A percentile compares a stretch with the other conserved stretches of the same genome.
These are phyloP conservation scores for Globisporangium iwayamae DNA, from an alignment of 352 stramenopile genomes.

Conservation along the genomic window DNA sequence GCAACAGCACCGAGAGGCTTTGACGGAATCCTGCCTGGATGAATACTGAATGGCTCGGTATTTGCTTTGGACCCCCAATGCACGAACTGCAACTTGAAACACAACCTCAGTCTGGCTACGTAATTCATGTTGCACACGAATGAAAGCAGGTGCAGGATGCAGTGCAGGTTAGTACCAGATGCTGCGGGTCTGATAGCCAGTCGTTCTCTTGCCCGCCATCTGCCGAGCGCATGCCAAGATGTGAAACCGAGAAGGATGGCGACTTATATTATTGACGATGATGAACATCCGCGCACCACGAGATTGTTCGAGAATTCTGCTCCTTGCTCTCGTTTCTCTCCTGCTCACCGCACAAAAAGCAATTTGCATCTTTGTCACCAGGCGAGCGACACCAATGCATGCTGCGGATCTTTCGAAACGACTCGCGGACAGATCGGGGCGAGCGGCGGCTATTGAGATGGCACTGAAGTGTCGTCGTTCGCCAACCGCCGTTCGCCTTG, in stretches of 20 bases:
- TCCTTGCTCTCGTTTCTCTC: background rate
- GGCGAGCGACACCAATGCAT: background rate
- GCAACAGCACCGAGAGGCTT: background rate
- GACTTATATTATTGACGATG: background rate
- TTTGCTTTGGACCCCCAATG: background rate
- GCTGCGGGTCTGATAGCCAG: background rate
- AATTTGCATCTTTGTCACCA: background rate
- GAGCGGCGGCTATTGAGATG: no score
- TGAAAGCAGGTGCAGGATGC: background rate
- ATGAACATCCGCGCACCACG: background rate
- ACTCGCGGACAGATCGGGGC: no score
- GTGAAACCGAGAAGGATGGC: background rate
- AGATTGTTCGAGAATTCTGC: background rate
- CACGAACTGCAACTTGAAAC: constrained; percentile 5
- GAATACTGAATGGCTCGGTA: background rate
- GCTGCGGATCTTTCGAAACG: background rate
- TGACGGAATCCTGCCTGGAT: constrained; percentile 11
- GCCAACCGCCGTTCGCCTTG: no score
- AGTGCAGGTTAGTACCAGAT: background rate
- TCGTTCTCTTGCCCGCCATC: background rate
- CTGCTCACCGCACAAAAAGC: background rate
- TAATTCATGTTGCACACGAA: constrained; percentile 1
- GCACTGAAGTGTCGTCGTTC: no score
- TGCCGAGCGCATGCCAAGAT: background rate
- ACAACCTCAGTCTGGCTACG: background rate